Conservation (phyloP, 2,329 filamentous ascomycete genomes). For the Aspergillus aculeatinus region DNA sequence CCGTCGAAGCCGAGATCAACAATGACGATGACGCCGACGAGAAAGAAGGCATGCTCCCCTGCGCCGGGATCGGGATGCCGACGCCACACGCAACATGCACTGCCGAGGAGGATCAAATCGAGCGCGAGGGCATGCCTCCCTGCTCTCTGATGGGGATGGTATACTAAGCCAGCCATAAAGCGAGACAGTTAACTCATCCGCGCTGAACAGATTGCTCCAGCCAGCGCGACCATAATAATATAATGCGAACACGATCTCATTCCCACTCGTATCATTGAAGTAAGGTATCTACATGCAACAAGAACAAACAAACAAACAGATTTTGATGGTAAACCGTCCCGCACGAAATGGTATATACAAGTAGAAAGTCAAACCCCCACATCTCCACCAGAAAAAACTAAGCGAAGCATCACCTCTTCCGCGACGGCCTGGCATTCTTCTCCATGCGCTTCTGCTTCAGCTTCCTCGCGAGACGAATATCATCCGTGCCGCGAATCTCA, state of each 20-base stretch:
- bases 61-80: not conserved
- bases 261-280: no score
- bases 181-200: no score
- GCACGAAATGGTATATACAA: not conserved
- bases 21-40: not conserved
- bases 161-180: not conserved
- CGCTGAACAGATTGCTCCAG: no score
- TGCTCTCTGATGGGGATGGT: not conserved
- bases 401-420: constrained; percentile 50
- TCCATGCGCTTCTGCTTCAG: constrained; percentile 72
- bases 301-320: not conserved
- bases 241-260: no score
- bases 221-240: no score
- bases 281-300: not conserved
- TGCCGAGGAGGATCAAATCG: not conserved
- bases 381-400: not conserved
- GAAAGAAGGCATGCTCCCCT: not conserved
- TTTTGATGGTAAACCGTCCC: not conserved
- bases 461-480: constrained; percentile 80
- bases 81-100: not conserved
- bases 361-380: not conserved
- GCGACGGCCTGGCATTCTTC: constrained; percentile 83
- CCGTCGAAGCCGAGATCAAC: no score
- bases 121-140: not conserved
- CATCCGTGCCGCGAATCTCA: constrained; percentile 78